Conservation (phyloP, 1,284 basidiomycete species). For the Sphaerobolus stellatus region DNA sequence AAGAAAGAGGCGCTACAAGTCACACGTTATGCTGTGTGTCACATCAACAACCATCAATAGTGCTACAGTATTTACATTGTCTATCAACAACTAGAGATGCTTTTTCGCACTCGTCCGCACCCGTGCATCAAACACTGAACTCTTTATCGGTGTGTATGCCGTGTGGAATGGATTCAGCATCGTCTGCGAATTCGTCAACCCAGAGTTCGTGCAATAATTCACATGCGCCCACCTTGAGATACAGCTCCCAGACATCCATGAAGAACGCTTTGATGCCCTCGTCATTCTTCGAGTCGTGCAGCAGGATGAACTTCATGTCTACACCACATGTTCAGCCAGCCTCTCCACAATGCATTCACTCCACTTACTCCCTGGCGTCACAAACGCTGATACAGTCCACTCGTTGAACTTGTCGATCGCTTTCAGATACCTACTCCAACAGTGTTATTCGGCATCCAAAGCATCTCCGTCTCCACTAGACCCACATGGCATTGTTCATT, state of each 20-base stretch:
- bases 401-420: slow-evolving; percentile 95
- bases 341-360: slow-evolving; percentile 3
- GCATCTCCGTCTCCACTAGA: slow-evolving; percentile 17
- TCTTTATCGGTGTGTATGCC: slow-evolving; percentile 79
- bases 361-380: slow-evolving; percentile 86
- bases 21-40: background rate
- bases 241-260: slow-evolving; percentile 91
- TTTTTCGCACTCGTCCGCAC: slow-evolving; percentile 87
- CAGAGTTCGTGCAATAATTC: background rate
- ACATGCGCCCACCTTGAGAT: slow-evolving; percentile 74
- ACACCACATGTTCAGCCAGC: slow-evolving; percentile 13
- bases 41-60: background rate
- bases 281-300: slow-evolving; percentile 94
- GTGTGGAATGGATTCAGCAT: slow-evolving; percentile 92
- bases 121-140: slow-evolving; percentile 75
- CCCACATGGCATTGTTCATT: slow-evolving; percentile 83
- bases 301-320: slow-evolving; percentile 89
- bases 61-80: background rate
- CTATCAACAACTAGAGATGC: slow-evolving; percentile 52
- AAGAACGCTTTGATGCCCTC: slow-evolving; percentile 92
- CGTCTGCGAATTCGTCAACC: slow-evolving; percentile 51
- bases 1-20: slow-evolving; percentile 11
- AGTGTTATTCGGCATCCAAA: no score
- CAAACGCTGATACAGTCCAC: slow-evolving; percentile 93
- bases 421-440: slow-evolving; percentile 87